These are phyloP conservation scores for Colletotrichum eleusines DNA, from an alignment of 2,329 filamentous ascomycete genomes.

Conservation along the genomic window DNA sequence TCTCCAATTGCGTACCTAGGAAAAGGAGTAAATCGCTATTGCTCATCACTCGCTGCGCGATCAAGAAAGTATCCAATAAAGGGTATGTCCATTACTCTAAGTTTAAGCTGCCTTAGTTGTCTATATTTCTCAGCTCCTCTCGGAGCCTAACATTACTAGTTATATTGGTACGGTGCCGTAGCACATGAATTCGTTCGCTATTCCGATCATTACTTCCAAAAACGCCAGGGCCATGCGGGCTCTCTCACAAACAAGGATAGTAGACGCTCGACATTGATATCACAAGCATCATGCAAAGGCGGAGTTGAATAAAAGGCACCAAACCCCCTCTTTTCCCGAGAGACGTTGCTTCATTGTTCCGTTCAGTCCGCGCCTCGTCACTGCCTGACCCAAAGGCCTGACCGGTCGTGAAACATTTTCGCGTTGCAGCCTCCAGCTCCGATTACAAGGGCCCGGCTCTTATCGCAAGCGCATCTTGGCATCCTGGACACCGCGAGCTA, in stretches of 20 bases:
- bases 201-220: slow-evolving; percentile 37
- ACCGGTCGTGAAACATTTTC: slow-evolving; percentile 18
- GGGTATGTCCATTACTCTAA: slow-evolving; percentile 41
- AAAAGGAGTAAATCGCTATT: background rate
- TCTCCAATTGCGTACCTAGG: background rate
- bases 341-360: slow-evolving; percentile 34
- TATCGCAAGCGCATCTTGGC: slow-evolving; percentile 79
- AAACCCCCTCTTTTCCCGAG: slow-evolving; percentile 14
- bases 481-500: slow-evolving; percentile 80
- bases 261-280: slow-evolving; percentile 40
- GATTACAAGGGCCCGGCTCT: slow-evolving; percentile 26
- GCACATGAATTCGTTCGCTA: slow-evolving; percentile 40
- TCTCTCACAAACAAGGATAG: slow-evolving; percentile 26
- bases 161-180: slow-evolving; percentile 37
- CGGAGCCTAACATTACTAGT: slow-evolving; percentile 40
- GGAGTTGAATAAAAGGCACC: slow-evolving; percentile 33
- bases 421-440: background rate
- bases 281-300: slow-evolving; percentile 37
- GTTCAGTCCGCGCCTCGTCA: slow-evolving; percentile 32
- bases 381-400: slow-evolving; percentile 6
- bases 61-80: slow-evolving; percentile 12
- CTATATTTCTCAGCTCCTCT: slow-evolving; percentile 40
- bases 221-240: slow-evolving; percentile 41
- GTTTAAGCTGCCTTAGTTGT: slow-evolving; percentile 38
- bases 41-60: background rate